Conservation (phyloP, 2,329 filamentous ascomycete genomes). For the Diaporthe sp. region DNA sequence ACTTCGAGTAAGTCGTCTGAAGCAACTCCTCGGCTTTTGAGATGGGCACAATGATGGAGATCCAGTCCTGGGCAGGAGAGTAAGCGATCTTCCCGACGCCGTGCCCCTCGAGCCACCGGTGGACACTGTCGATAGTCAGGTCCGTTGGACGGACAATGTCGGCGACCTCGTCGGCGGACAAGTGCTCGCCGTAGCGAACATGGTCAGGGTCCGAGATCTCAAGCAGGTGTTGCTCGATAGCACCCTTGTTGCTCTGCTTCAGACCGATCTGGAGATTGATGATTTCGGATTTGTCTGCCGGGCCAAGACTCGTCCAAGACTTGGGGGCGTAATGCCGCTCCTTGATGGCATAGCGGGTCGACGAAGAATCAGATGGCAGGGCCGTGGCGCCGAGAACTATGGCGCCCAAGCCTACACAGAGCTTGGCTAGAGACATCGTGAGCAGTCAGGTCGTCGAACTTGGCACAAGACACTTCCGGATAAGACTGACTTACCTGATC, state of each 20-base stretch:
- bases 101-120: constrained; percentile 25
- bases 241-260: constrained; percentile 39
- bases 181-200: constrained; percentile 63
- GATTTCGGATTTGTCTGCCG: constrained; percentile 33
- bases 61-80: constrained; percentile 24
- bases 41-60: constrained; percentile 28
- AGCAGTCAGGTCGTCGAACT: constrained; percentile 6
- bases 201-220: constrained; percentile 60
- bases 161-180: constrained; percentile 45
- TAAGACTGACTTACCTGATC: neutral
- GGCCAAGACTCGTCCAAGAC: constrained; percentile 40
- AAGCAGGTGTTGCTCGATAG: constrained; percentile 50
- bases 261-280: constrained; percentile 41
- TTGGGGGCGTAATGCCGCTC: constrained; percentile 36
- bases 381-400: constrained; percentile 8
- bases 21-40: constrained; percentile 26
- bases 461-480: neutral
- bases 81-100: constrained; percentile 7
- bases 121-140: constrained; percentile 24
- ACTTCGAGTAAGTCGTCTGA: constrained; percentile 16
- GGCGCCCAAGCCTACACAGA: constrained; percentile 14
- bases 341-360: constrained; percentile 27
- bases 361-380: constrained; percentile 20
- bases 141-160: constrained; percentile 22
- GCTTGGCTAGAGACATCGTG: constrained; percentile 8